These are phyloP conservation scores for Penicillium thymicola DNA, from an alignment of 2,329 filamentous ascomycete genomes.

Conservation along the genomic window DNA sequence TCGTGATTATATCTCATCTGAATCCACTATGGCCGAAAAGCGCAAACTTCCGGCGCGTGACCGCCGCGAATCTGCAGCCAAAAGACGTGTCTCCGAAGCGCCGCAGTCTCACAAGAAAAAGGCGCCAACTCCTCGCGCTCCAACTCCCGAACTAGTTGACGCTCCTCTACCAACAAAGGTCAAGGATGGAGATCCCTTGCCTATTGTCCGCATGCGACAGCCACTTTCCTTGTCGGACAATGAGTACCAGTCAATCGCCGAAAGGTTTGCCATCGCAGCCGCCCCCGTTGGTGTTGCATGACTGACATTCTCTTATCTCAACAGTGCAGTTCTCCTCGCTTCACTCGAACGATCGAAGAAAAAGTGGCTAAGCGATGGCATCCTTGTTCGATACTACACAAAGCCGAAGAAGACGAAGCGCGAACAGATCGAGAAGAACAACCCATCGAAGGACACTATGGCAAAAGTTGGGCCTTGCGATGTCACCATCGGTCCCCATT, in stretches of 20 bases:
- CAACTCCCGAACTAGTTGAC: slow-evolving; percentile 33
- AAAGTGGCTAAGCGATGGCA: slow-evolving; percentile 54
- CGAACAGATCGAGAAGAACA: slow-evolving; percentile 45
- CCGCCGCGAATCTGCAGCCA: slow-evolving; percentile 44
- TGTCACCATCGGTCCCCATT: slow-evolving; percentile 61
- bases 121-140: slow-evolving; percentile 31
- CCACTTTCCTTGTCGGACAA: slow-evolving; percentile 45
- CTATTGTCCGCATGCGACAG: slow-evolving; percentile 53
- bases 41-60: slow-evolving; percentile 43
- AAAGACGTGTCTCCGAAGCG: slow-evolving; percentile 43
- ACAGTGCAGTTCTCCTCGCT: slow-evolving; percentile 54
- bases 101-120: slow-evolving; percentile 37
- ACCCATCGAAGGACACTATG: slow-evolving; percentile 53
- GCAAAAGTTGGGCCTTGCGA: slow-evolving; percentile 56
- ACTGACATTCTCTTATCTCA: slow-evolving; percentile 17
- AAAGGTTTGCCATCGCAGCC: slow-evolving; percentile 45
- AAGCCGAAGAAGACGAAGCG: slow-evolving; percentile 57
- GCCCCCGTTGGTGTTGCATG: not conserved
- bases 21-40: slow-evolving; percentile 40
- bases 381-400: slow-evolving; percentile 57
- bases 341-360: slow-evolving; percentile 59
- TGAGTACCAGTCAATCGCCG: slow-evolving; percentile 59
- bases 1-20: not conserved
- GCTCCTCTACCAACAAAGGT: slow-evolving; percentile 52
- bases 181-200: slow-evolving; percentile 52